Conservation (phyloP, 1,284 basidiomycete genomes). For the Quambalaria eucalypti region DNA sequence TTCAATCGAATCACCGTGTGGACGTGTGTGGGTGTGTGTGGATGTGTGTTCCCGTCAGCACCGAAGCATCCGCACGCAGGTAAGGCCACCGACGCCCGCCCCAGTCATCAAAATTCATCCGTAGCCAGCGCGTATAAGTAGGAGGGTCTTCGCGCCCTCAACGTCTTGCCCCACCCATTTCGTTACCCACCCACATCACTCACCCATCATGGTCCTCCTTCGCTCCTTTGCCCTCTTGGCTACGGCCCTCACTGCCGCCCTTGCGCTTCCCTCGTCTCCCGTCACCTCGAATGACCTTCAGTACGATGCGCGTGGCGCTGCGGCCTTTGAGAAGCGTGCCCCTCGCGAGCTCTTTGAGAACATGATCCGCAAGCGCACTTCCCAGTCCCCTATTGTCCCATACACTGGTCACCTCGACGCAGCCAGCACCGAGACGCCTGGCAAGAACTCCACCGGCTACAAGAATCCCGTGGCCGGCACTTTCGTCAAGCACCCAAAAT, state of each 20-base stretch:
- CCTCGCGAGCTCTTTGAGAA: neutral
- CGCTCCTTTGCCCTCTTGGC: neutral
- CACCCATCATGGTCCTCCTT: too few species aligned
- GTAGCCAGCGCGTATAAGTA: too few species aligned
- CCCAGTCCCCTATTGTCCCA: slow-evolving; percentile 13
- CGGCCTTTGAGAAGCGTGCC: neutral
- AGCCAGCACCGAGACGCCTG: neutral
- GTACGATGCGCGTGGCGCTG: neutral
- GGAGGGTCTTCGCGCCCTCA: too few species aligned
- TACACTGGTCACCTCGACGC: neutral
- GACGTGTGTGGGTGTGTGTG: too few species aligned
- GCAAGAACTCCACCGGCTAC: slow-evolving; percentile 1
- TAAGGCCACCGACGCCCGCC: too few species aligned
- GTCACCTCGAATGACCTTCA: neutral
- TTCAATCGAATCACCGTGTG: too few species aligned
- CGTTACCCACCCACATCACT: too few species aligned
- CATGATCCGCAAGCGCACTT: neutral
- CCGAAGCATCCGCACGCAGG: too few species aligned
- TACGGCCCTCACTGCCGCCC: neutral
- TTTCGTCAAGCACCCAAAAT: slow-evolving; percentile 14
- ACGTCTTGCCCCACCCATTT: too few species aligned
- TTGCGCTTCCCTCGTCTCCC: slow-evolving; percentile 2
- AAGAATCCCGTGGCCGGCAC: slow-evolving; percentile 1
- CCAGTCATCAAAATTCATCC: too few species aligned
- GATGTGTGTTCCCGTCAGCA: too few species aligned